Base-by-base conservation (phyloP, 108 stramenopile species). In the Tribonema minus region DNA sequence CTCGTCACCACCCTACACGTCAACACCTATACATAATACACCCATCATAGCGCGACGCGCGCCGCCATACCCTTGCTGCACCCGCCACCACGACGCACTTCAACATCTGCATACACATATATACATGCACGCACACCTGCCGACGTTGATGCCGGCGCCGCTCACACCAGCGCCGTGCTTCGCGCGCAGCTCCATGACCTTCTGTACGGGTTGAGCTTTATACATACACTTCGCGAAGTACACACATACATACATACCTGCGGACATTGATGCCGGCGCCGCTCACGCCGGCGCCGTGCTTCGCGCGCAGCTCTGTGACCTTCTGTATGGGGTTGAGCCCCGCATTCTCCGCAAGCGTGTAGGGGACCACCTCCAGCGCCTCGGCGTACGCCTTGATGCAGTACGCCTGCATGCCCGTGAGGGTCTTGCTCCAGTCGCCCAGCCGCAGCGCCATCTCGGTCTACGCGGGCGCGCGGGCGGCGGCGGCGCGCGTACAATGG, bases 311-410 rank as follows among this genome's bases (percentile, higher is more conserved):
- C 79, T 82, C 81, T 25, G 98, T 99, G 59, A 99, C 96, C 39
- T 96, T 92, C 61, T 92, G 82, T 84, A 99, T 98, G 26, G 98
- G 95, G 80, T 95, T 96, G 88, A 98, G 87, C 0, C 98, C 98
- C 12, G 96, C 96, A 86, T 99, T 99, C 86, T 99, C 98, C 3
- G 98, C 98, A 40, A 99, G 87, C 4, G 98, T 99, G 86, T 98
- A 99, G 5, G 98, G 97, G 66, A 99, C 93, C 29, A 98, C 93
- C 25, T 64, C 25, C 9, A 64, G 29, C 25, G 95, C 96, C 84
- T 99, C 95, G 5, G 95, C 96, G 87, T 92, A 99, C 4, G 96
- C 98, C 82, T 91, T 85, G 76, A 93, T 91, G 83, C 98, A 99
- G 86, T 93, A 95, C 1, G 94, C 91, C 67, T 92, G 91, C 92